Evolutionary conservation across 495 filamentous ascomycete genomes (phyloP), one percentile per base, ranked within the genome.

Genomic region (Lasiosphaeria hispida): DNA sequence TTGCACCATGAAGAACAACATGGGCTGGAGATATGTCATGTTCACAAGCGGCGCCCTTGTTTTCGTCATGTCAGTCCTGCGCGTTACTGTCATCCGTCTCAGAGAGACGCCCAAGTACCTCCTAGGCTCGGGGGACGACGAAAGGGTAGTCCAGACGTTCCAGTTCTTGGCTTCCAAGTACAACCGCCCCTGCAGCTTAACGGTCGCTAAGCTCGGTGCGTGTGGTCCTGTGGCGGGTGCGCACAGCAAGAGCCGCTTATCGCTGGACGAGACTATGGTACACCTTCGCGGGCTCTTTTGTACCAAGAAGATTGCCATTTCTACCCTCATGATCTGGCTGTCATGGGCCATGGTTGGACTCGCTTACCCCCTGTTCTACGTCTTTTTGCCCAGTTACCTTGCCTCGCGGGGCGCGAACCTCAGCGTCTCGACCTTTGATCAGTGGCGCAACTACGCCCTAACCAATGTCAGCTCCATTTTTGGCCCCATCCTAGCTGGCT

Each of bases 11-110:
- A 72, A 73, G 34, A 73, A 85, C 55, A 92, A 92, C 62, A 86
- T 84, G 83, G 91, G 91, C 56, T 95, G 91, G 91, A 76, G 91
- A 59, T 96, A 94, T 57, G 73, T 91, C 59, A 81, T 87, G 64
- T 82, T 81, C 66, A 81, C 85, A 1, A 78, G 76, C 39, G 87
- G 87, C 14, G 81, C 81, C 15, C 76, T 91, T 40, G 85, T 89
- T 35, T 80, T 91, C 44, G 69, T 83, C 44, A 80, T 92, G 73
- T 84, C 79, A 13, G 67, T 90, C 39, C 69, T 83, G 3, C 85
- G 88, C 17, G 65, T 90, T n/a, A 85, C 83, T 2, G 75, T 91
- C 53, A 81, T 92, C 61, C 78, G 81, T 1, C 74, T 91, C 3
- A 72, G 77, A 15, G 87, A 92, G 57, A 90, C 88, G 0, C 88